These are phyloP conservation scores for Cenchrus purpureus DNA, from an alignment of 176 grass and related monocot genomes.

Conservation along the genomic window DNA sequence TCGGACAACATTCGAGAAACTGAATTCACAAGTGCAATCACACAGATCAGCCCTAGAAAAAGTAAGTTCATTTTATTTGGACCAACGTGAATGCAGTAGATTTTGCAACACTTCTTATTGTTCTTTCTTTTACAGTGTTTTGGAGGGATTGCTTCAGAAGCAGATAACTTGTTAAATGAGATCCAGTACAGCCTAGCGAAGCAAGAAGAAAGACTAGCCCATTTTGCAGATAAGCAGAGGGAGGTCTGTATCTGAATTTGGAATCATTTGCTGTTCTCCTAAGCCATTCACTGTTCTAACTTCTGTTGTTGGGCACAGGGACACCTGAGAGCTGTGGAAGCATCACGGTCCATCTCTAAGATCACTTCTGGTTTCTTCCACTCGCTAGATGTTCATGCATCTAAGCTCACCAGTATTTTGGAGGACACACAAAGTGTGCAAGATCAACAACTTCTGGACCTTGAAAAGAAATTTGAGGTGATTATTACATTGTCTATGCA, in stretches of 20 bases:
- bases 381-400: slow-evolving; percentile 84
- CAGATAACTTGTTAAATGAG: slow-evolving; percentile 84
- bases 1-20: slow-evolving; percentile 78
- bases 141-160: slow-evolving; percentile 82
- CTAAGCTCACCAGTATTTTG: slow-evolving; percentile 78
- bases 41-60: slow-evolving; percentile 83
- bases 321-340: slow-evolving; percentile 80
- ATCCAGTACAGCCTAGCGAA: slow-evolving; percentile 78
- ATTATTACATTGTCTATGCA: slow-evolving; percentile 26
- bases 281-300: slow-evolving; percentile 36
- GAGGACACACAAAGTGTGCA: slow-evolving; percentile 85
- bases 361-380: slow-evolving; percentile 85
- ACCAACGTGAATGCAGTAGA: slow-evolving; percentile 24
- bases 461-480: slow-evolving; percentile 99
- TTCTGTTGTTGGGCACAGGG: slow-evolving; percentile 56
- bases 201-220: slow-evolving; percentile 79
- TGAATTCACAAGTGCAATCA: slow-evolving; percentile 90
- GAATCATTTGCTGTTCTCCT: slow-evolving; percentile 44
- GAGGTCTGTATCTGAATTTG: slow-evolving; percentile 56
- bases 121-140: slow-evolving; percentile 70
- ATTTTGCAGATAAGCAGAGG: slow-evolving; percentile 83
- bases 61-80: slow-evolving; percentile 63
- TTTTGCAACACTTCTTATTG: slow-evolving; percentile 45
- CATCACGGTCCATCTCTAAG: slow-evolving; percentile 86
- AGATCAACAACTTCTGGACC: slow-evolving; percentile 88